Percentiles rank a stretch among this genome's conserved stretches.
Evolutionary conservation across 805 yeast species (phyloP).

Genomic region (Candida loeiensis): DNA sequence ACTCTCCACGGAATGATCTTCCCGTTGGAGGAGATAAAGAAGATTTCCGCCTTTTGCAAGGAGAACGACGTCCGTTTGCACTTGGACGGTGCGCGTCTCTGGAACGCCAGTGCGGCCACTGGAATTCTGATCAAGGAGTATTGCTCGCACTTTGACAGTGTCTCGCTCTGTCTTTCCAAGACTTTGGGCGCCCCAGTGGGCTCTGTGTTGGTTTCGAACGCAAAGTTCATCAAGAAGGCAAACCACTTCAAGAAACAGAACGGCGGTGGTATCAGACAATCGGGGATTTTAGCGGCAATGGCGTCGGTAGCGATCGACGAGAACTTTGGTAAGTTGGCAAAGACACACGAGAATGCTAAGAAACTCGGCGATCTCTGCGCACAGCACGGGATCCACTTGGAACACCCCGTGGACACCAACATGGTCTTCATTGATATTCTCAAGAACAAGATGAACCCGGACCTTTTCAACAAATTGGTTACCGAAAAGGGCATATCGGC

Average conservation of each 20-base stretch:
- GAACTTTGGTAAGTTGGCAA: conserved; percentile 28
- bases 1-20: conserved; percentile 41
- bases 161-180: conserved; percentile 42
- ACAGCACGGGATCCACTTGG: conserved; percentile 27
- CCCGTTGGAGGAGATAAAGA: conserved; percentile 38
- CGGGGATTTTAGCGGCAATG: conserved; percentile 40
- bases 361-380: conserved; percentile 32
- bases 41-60: conserved; percentile 33
- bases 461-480: conserved; percentile 44
- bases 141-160: conserved; percentile 38
- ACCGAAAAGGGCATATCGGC: conserved; percentile 53
- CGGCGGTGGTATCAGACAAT: conserved; percentile 45
- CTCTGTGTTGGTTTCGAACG: conserved; percentile 34
- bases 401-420: conserved; percentile 39
- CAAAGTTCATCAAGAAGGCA: conserved; percentile 35
- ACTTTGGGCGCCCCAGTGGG: conserved; percentile 45
- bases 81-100: conserved; percentile 43
- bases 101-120: conserved; percentile 42
- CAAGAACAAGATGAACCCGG: conserved; percentile 28
- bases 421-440: conserved; percentile 38
- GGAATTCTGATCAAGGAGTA: conserved; percentile 39
- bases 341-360: conserved; percentile 33
- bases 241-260: conserved; percentile 43
- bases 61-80: conserved; percentile 34
- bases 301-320: conserved; percentile 41